phyloP scores from a whole-genome alignment of 1,284 basidiomycete species.

The Boletus hoseneyae region DNA sequence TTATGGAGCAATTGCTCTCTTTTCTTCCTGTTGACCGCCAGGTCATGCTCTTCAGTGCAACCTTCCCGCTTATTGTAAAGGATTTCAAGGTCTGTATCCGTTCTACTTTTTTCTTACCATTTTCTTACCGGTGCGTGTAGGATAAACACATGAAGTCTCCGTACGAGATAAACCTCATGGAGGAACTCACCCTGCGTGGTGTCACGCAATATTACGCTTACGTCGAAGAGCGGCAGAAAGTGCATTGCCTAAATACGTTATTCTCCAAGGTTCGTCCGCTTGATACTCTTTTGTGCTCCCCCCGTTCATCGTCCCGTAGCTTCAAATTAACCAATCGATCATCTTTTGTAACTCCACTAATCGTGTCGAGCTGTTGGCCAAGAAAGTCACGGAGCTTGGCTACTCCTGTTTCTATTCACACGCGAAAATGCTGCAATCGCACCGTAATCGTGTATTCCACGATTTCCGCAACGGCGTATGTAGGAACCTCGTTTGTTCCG shows the following conservation, averaged over 20 bases:
- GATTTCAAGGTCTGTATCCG: conserved; percentile 84
- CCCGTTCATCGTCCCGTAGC: conserved; percentile 44
- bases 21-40: conserved; percentile 87
- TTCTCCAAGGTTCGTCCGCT: conserved; percentile 78
- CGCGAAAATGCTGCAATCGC: conserved; percentile 98
- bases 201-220: conserved; percentile 99
- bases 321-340: conserved; percentile 99
- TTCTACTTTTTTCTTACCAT: not conserved
- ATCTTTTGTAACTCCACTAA: conserved; percentile 99
- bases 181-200: conserved; percentile 96
- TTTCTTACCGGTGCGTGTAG: conserved; percentile 39
- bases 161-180: conserved; percentile 99
- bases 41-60: conserved; percentile 99
- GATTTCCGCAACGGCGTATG: conserved; percentile 98
- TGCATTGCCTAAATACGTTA: conserved; percentile 96
- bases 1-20: conserved; percentile 93
- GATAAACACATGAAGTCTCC: conserved; percentile 98
- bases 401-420: conserved; percentile 99
- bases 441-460: conserved; percentile 99
- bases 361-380: conserved; percentile 97
- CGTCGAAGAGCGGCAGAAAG: conserved; percentile 98
- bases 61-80: conserved; percentile 98
- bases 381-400: conserved; percentile 98
- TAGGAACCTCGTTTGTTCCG: conserved; percentile 95
- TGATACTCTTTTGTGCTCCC: not conserved